Conservation (phyloP, 2,329 filamentous ascomycete species). For the Penicillium psychrosexuale region DNA sequence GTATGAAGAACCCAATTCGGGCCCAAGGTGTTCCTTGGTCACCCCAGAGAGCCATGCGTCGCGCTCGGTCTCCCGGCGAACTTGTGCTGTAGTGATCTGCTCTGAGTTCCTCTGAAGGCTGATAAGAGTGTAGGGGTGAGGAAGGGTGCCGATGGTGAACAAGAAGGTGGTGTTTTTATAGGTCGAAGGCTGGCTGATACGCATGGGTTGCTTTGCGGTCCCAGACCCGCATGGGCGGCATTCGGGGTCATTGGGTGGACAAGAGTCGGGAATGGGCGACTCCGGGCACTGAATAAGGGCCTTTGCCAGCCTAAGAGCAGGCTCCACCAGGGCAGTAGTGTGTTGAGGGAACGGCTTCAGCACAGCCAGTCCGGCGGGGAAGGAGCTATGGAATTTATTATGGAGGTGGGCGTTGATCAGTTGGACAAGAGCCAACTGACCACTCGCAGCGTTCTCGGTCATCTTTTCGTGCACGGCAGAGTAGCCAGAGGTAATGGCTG, state of each 20-base stretch:
- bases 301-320: conserved; percentile 68
- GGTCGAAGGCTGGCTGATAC: conserved; percentile 61
- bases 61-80: conserved; percentile 66
- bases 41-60: conserved; percentile 74
- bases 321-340: conserved; percentile 68
- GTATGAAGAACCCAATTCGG: conserved; percentile 59
- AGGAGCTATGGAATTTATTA: conserved; percentile 75
- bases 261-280: conserved; percentile 70
- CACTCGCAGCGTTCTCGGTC: conserved; percentile 54
- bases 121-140: conserved; percentile 83
- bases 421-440: conserved; percentile 63
- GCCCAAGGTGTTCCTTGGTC: conserved; percentile 66
- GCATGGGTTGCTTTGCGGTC: conserved; percentile 58
- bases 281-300: conserved; percentile 73
- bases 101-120: conserved; percentile 61
- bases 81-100: conserved; percentile 60
- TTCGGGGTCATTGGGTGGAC: conserved; percentile 73
- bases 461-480: conserved; percentile 63
- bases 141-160: conserved; percentile 83
- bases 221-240: conserved; percentile 72
- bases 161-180: conserved; percentile 69
- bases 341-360: conserved; percentile 75
- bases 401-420: conserved; percentile 86
- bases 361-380: conserved; percentile 72
- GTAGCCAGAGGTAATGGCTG: conserved; percentile 64